Evolutionary conservation across 495 filamentous ascomycete genomes (phyloP), one percentile per base, ranked within the genome.

Genomic region (Penicillium samsonianum): DNA sequence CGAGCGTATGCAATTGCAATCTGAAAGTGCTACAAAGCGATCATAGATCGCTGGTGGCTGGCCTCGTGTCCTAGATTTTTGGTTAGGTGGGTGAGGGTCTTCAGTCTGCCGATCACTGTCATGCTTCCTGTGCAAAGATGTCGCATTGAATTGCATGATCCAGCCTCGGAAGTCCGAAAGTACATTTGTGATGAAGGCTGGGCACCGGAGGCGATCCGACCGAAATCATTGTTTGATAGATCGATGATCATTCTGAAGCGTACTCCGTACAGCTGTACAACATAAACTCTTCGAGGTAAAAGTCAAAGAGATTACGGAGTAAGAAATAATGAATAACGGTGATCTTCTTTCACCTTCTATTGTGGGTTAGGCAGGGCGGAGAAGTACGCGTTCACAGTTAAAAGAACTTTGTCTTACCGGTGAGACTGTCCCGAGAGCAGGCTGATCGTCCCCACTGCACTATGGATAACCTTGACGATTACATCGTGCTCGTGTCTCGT

Each of bases 111-210:
- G 33, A 40, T 38, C 14, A 28, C 5, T 31, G 22, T 25, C 5
- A 42, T 9, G 50, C 23, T 42, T 23, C 28, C 20, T n/a, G 12
- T 38, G 22, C 33, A 40, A 11, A 20, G 14, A 23, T 23, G 11
- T 26, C 5, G 23, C 37, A 20, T 53, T 10, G 12, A 26, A 37
- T 20, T 51, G 49, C 49, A 51, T 20, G 43, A 35, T 19, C n/a
- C 26, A 45, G 26, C 41, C 52, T 54, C 52, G 41, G 30, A 54
- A 46, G 26, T 45, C 52, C 41, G 42, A 54, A 54, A 30, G 20
- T 19, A 17, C 19, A 35, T 54, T 43, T 9, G 50, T 11, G 50
- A 33, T 22, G 38, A 53, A n/a, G 33, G 38, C 38, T 44, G 35
- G 23, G 12, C 19, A 22, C 11, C 7, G n/a, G 12, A 23, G 25